These are phyloP conservation scores for Sporothrix schenckii DNA, from an alignment of 2,329 filamentous ascomycete species.

Conservation along the genomic window DNA sequence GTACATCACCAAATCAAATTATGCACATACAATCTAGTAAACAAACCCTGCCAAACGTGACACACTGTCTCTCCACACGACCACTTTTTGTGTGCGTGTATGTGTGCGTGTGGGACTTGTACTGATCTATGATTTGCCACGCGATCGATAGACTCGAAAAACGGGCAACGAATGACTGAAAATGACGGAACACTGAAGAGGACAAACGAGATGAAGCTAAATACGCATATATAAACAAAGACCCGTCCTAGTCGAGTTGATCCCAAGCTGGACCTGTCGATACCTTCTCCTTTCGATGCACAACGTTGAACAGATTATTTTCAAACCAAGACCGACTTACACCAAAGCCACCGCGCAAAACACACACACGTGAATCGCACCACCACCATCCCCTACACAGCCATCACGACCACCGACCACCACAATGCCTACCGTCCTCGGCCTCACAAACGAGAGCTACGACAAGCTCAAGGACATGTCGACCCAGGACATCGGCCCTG, in stretches of 20 bases:
- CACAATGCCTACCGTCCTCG: constrained; percentile 43
- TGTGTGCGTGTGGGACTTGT: not conserved
- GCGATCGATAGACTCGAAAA: not conserved
- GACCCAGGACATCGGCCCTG: constrained; percentile 34
- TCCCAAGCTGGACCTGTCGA: constrained; percentile 17
- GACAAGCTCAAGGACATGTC: constrained; percentile 27
- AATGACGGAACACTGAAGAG: not conserved
- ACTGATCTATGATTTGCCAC: constrained; percentile 21
- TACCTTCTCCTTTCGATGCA: constrained; percentile 14
- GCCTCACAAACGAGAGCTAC: constrained; percentile 41
- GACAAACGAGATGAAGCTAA: not conserved
- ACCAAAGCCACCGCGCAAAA: not conserved
- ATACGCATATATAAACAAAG: constrained; percentile 13
- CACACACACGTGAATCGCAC: not conserved
- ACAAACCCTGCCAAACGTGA: not conserved
- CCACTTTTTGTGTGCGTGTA: not conserved
- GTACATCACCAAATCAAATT: not conserved
- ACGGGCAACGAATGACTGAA: not conserved
- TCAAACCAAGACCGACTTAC: not conserved
- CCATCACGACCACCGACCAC: not conserved
- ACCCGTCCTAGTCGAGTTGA: constrained; percentile 3
- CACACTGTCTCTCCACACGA: constrained; percentile 8
- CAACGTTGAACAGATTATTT: not conserved
- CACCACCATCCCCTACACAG: not conserved
- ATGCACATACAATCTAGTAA: not conserved